phyloP scores from a whole-genome alignment of 2,329 filamentous ascomycete species.

The Fusarium virguliforme region DNA sequence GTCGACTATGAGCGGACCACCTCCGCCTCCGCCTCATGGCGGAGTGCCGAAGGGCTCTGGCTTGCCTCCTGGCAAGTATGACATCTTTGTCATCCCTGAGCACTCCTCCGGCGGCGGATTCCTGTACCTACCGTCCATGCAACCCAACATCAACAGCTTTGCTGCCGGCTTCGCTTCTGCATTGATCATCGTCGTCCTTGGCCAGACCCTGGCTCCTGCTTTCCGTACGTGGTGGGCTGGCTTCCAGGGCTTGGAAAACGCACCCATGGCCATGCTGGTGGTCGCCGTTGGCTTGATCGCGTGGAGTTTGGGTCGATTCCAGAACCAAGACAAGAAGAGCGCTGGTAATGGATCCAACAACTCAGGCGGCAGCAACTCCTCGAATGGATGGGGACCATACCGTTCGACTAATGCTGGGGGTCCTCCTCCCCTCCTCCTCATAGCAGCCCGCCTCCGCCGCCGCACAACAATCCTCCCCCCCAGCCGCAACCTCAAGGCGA shows the following conservation, averaged over 20 bases:
- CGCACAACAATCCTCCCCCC: slow-evolving; percentile 54
- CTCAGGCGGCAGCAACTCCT: slow-evolving; percentile 45
- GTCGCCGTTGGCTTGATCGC: slow-evolving; percentile 82
- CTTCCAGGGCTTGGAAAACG: slow-evolving; percentile 80
- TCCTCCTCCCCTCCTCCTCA: slow-evolving; percentile 55
- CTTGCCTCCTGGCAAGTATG: slow-evolving; percentile 91
- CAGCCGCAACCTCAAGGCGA: slow-evolving; percentile 53
- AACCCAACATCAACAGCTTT: slow-evolving; percentile 91
- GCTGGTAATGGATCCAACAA: slow-evolving; percentile 44
- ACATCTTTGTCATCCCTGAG: slow-evolving; percentile 96
- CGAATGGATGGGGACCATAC: slow-evolving; percentile 51
- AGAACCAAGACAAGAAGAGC: slow-evolving; percentile 51
- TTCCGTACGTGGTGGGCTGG: slow-evolving; percentile 81
- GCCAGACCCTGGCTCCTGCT: slow-evolving; percentile 80
- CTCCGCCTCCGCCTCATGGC: slow-evolving; percentile 90
- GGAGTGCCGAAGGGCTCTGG: slow-evolving; percentile 79
- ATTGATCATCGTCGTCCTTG: slow-evolving; percentile 80
- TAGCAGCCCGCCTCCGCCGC: slow-evolving; percentile 55
- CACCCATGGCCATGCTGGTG: slow-evolving; percentile 80
- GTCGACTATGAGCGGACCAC: slow-evolving; percentile 71
- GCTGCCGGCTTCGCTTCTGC: slow-evolving; percentile 87
- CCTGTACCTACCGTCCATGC: slow-evolving; percentile 91
- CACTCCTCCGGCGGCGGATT: slow-evolving; percentile 92
- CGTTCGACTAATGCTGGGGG: slow-evolving; percentile 55
- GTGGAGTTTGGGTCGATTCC: slow-evolving; percentile 73